phyloP scores from a whole-genome alignment of 2,329 filamentous ascomycete genomes.

The Colletotrichum sidae region DNA sequence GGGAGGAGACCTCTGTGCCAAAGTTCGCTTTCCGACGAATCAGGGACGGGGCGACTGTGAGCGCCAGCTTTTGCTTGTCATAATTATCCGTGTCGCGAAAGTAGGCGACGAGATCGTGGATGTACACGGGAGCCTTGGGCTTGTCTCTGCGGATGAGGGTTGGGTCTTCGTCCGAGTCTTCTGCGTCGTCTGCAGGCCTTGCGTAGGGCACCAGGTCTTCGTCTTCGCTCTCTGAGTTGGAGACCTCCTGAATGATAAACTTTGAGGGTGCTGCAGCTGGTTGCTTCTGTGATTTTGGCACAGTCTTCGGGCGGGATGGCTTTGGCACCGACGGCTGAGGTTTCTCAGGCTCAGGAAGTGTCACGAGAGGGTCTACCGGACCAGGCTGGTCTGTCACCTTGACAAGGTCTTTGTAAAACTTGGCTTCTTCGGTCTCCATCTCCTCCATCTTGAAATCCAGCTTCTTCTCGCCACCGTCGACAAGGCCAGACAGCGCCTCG shows the following conservation, averaged over 20 bases:
- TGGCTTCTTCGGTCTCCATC: slow-evolving; percentile 76
- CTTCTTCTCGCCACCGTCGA: slow-evolving; percentile 75
- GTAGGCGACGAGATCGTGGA: slow-evolving; percentile 83
- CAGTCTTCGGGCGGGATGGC: slow-evolving; percentile 37
- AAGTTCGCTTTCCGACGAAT: slow-evolving; percentile 91
- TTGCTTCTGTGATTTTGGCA: slow-evolving; percentile 43
- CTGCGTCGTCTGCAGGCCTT: slow-evolving; percentile 88
- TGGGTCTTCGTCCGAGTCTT: slow-evolving; percentile 94
- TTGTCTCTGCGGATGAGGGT: slow-evolving; percentile 88
- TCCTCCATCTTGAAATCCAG: slow-evolving; percentile 90
- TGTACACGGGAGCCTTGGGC: slow-evolving; percentile 86
- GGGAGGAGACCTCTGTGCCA: slow-evolving; percentile 87
- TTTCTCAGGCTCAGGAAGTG: slow-evolving; percentile 37
- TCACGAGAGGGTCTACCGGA: slow-evolving; percentile 61
- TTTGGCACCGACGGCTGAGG: slow-evolving; percentile 26
- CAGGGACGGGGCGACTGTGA: slow-evolving; percentile 80
- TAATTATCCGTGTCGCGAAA: slow-evolving; percentile 86
- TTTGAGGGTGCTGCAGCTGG: slow-evolving; percentile 48
- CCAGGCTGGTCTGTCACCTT: slow-evolving; percentile 73
- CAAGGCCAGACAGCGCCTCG: slow-evolving; percentile 73
- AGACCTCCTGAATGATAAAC: slow-evolving; percentile 75
- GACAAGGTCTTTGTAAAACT: slow-evolving; percentile 78
- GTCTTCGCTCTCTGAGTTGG: slow-evolving; percentile 69
- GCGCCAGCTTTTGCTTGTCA: slow-evolving; percentile 83
- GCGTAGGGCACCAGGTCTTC: slow-evolving; percentile 81